These are phyloP conservation scores for Phanerodontia chrysosporium DNA, from an alignment of 768 basidiomycete genomes.

Conservation along the genomic window DNA sequence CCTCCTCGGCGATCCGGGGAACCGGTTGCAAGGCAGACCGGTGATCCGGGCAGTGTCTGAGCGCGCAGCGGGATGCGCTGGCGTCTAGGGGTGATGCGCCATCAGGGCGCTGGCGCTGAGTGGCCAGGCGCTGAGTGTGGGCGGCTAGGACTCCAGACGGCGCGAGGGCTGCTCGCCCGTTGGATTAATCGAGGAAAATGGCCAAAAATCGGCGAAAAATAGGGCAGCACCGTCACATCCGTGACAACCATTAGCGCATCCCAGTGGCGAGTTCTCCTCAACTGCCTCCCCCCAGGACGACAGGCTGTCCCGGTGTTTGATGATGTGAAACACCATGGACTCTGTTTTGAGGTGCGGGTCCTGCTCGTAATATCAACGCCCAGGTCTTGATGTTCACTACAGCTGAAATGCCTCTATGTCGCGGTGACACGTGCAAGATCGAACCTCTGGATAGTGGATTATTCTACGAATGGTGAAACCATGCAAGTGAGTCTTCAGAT, in stretches of 20 bases:
- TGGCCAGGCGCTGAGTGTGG: too few relatives aligned
- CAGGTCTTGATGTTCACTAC: background rate
- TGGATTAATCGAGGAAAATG: constrained; percentile 37
- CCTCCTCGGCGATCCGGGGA: too few relatives aligned
- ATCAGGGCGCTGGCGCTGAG: too few relatives aligned
- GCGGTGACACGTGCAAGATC: constrained; percentile 67
- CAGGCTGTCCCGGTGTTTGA: constrained; percentile 41
- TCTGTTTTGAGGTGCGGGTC: constrained; percentile 52
- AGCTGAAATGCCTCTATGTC: constrained; percentile 70
- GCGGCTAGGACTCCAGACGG: too few relatives aligned
- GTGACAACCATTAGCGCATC: constrained; percentile 48
- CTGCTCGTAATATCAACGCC: background rate
- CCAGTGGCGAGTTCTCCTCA: constrained; percentile 60
- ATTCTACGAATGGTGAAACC: constrained; percentile 49
- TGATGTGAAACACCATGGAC: constrained; percentile 42
- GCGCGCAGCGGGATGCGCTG: too few relatives aligned
- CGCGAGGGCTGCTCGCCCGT: too few relatives aligned
- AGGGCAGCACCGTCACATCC: constrained; percentile 36
- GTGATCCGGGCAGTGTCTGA: too few relatives aligned
- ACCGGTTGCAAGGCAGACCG: too few relatives aligned
- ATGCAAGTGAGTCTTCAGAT: constrained; percentile 43
- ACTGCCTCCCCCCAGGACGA: constrained; percentile 27
- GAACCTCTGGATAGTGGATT: constrained; percentile 68
- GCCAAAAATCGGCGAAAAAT: constrained; percentile 52
- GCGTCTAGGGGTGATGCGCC: too few relatives aligned